Percentiles rank a stretch among this genome's conserved stretches.
phyloP scores from a whole-genome alignment of 2,329 filamentous ascomycete species.

The Fusarium veterinarium region DNA sequence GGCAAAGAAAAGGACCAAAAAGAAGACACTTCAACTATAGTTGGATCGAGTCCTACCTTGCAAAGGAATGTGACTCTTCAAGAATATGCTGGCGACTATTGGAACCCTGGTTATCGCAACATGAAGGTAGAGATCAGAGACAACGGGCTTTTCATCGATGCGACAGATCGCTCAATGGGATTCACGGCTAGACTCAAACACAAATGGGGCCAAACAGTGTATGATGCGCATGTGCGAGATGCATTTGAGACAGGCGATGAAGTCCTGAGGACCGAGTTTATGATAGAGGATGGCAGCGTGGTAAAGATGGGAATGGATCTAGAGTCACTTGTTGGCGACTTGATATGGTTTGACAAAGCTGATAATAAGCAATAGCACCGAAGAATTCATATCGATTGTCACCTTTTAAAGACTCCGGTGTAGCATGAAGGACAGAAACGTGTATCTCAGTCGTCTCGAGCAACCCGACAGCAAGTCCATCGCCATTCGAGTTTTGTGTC shows the following conservation, averaged over 20 bases:
- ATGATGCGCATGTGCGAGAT: conserved; percentile 27
- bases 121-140: conserved; percentile 37
- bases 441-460: neutral
- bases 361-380: neutral
- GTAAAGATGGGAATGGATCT: conserved; percentile 35
- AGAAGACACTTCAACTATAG: too few relatives aligned
- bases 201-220: neutral
- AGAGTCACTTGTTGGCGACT: conserved; percentile 22
- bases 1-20: accelerated
- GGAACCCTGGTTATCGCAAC: conserved; percentile 43
- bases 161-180: conserved; percentile 44
- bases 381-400: accelerated
- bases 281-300: conserved; percentile 18
- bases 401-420: accelerated
- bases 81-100: conserved; percentile 40
- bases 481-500: accelerated
- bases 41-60: neutral
- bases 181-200: conserved; percentile 42
- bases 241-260: conserved; percentile 27
- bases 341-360: conserved; percentile 39
- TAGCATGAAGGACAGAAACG: neutral
- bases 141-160: conserved; percentile 40
- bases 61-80: conserved; percentile 13
- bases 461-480: neutral
- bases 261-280: conserved; percentile 30